Base-by-base conservation (phyloP, 2,329 filamentous ascomycete genomes). In the Chaetomium globosum region DNA sequence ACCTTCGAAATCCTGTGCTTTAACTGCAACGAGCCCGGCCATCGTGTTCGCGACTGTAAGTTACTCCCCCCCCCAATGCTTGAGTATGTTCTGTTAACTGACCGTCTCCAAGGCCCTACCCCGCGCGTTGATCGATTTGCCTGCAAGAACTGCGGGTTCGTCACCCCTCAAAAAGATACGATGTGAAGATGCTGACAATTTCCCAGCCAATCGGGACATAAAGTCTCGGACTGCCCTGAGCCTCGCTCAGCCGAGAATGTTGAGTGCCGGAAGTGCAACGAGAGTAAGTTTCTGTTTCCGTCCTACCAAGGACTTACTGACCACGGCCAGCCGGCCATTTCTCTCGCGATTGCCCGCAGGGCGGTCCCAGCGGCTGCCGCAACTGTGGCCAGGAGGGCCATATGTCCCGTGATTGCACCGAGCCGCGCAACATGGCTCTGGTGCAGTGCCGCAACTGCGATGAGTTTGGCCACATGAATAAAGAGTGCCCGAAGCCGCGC, bases 31-130 rank as follows among this genome's bases (percentile, higher is more conserved):
- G 80, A 82, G 48, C 77, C 80, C 30, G 89, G 88, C 10, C 89
- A 92, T 71, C 87, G 89, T 65, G 77, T 88, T 59, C 86, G 89
- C 59, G 88, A 92, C 70, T 92, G 89, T 87, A 72, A 76, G 83
- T 77, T 61, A 26, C n/a, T 23, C 12, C 21, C 13, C 5, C 5
- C 1, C 6, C 12, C 36, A n/a, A 16, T 1, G 1, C 12, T 13
- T 39, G 31, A n/a, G 3, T 30, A 21, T 28, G 3, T 36, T 36
- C 30, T 6, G 26, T 31, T 21, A 30, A 64, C 69, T 73, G 59
- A 72, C 64, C 2, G 21, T 8, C 33, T 30, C n/a, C 7, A 52
- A 86, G 85, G 86, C 71, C 81, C 84, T 4, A 76, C 80, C n/a
- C 84, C 85, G 28, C 85, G 89, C 58, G 77, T 85, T 33, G 85